A percentile compares a stretch with the other conserved stretches of the same genome.
These are phyloP conservation scores for Ophiostoma novo-ulmi DNA, from an alignment of 2,329 filamentous ascomycete genomes.

Conservation along the genomic window DNA sequence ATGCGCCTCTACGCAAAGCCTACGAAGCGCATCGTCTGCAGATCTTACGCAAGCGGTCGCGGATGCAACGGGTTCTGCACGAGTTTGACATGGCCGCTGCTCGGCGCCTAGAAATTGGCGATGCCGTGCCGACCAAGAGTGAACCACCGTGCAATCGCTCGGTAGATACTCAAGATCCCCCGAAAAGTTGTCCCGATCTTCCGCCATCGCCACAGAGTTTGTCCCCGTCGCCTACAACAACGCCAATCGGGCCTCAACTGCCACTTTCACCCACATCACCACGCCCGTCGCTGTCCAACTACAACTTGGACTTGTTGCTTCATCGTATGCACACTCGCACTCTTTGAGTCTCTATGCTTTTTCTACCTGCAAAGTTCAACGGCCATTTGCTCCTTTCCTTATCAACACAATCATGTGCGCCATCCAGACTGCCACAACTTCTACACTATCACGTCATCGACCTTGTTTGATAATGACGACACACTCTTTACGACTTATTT, in stretches of 20 bases:
- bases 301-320: background rate
- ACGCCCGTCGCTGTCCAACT: background rate
- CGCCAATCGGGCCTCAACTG: background rate
- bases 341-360: background rate
- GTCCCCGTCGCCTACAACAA: background rate
- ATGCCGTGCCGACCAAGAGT: background rate
- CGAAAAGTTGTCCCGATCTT: too few species aligned
- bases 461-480: background rate
- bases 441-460: background rate
- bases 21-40: background rate
- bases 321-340: background rate
- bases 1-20: background rate
- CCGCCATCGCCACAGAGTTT: background rate
- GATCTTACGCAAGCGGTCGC: background rate
- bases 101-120: background rate
- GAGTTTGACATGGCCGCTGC: constrained; percentile 9
- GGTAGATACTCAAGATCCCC: background rate
- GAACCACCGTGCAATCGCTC: background rate
- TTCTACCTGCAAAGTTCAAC: background rate
- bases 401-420: constrained; percentile 1
- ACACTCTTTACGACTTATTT: background rate
- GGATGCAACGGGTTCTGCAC: background rate
- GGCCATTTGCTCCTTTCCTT: constrained; percentile 20
- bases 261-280: background rate
- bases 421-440: background rate